Percentiles rank a stretch among this genome's conserved stretches.
phyloP scores from a whole-genome alignment of 495 filamentous ascomycete genomes.

The Hypoxylon lenormandii region DNA sequence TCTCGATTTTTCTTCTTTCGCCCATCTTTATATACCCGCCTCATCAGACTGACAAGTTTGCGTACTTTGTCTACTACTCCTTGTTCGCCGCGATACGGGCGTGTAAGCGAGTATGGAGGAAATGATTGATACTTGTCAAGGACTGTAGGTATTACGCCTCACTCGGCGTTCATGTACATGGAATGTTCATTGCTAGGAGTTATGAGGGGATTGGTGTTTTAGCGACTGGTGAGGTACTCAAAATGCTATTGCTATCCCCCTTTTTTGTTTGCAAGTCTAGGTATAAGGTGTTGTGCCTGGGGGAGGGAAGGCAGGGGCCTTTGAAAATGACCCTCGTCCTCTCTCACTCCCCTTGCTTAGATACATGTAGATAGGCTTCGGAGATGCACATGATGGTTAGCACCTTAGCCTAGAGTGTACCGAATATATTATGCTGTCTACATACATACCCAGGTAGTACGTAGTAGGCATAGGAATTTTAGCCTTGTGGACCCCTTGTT shows the following conservation, averaged over 20 bases:
- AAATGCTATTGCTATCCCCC: constrained; percentile 32
- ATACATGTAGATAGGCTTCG: constrained; percentile 7
- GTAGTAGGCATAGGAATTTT: neutral
- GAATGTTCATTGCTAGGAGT: constrained; percentile 46
- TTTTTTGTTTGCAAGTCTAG: constrained; percentile 10
- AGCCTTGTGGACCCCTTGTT: constrained; percentile 1
- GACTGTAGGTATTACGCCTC: constrained; percentile 21
- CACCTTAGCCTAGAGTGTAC: constrained; percentile 11
- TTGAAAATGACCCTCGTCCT: constrained; percentile 11
- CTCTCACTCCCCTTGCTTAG: constrained; percentile 16
- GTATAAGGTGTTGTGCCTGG: constrained; percentile 21
- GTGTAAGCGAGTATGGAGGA: constrained; percentile 3
- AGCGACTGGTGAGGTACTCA: constrained; percentile 30
- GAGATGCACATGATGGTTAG: constrained; percentile 16
- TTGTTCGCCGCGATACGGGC: neutral
- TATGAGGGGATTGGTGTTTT: constrained; percentile 22
- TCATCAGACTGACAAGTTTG: too few species aligned
- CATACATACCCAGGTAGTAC: too few species aligned
- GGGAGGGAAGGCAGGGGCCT: constrained; percentile 9
- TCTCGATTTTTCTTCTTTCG: constrained; percentile 2
- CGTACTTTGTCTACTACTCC: constrained; percentile 1
- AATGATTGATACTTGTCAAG: constrained; percentile 21
- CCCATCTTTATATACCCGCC: constrained; percentile 4
- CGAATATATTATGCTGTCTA: constrained; percentile 31
- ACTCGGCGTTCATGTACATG: constrained; percentile 29